A percentile compares a stretch with the other conserved stretches of the same genome.
Evolutionary conservation across 1,139 yeast species (phyloP).

Genomic region (Pneumocystis murina): DNA sequence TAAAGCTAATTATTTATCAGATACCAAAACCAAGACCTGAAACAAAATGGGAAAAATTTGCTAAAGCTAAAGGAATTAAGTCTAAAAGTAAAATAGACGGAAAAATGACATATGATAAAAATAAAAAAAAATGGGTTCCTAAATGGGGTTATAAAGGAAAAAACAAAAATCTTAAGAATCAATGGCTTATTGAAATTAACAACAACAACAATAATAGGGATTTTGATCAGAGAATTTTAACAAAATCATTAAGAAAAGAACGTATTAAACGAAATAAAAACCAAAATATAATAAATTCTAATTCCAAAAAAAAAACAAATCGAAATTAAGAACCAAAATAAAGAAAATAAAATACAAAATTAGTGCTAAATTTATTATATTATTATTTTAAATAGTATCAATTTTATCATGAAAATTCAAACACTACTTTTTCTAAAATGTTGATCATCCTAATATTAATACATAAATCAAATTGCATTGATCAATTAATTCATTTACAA

Average conservation of each 20-base stretch:
- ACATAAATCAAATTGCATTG: neutral
- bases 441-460: neutral
- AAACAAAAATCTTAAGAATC: slow-evolving; percentile 72
- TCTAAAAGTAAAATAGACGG: slow-evolving; percentile 73
- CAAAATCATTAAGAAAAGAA: slow-evolving; percentile 21
- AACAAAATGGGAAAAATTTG: slow-evolving; percentile 95
- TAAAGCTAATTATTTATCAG: slow-evolving; percentile 1
- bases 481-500: neutral
- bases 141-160: slow-evolving; percentile 97
- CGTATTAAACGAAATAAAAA: slow-evolving; percentile 5
- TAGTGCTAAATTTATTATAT: neutral
- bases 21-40: slow-evolving; percentile 81
- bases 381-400: neutral
- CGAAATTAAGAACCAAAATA: neutral
- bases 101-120: slow-evolving; percentile 82
- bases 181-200: slow-evolving; percentile 93
- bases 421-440: neutral
- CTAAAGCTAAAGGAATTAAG: slow-evolving; percentile 85
- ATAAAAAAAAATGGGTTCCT: slow-evolving; percentile 84
- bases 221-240: slow-evolving; percentile 6
- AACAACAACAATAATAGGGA: slow-evolving; percentile 38
- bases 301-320: neutral
- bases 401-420: neutral
- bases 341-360: too few relatives aligned
- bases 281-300: slow-evolving; percentile 5